Base-by-base conservation (phyloP, 176 grass and related monocot species). In the Aechmea fasciata region DNA sequence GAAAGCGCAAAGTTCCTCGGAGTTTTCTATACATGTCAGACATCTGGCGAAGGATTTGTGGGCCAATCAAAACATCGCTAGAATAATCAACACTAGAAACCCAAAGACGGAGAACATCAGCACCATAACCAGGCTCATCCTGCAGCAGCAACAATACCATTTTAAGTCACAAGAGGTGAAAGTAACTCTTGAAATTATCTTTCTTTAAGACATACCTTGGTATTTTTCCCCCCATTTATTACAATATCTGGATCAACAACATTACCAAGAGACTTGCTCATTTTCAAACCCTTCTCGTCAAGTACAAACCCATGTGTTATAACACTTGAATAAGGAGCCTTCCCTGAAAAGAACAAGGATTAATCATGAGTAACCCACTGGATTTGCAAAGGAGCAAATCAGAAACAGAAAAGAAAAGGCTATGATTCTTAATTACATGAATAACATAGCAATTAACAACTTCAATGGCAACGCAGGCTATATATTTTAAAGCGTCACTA, bases 181-280 rank as follows among this genome's bases (percentile, higher is more conserved):
- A 61, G 9, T 48, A 49, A 18, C 17, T 9, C 55, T 59, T 13
- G n/a, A 12, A 67, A 26, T 14, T 49, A 47, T 13, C 54, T 47
- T 41, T 22, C 53, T 48, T 77, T 17, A 59, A 66, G 19, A 86
- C 62, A 80, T 81, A 92, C 93, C 85, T 52, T 85, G 7, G 80
- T 59, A 78, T 97, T 89, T 86, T 90, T 96, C 11, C 93, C 93
- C 55, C 93, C 93, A 81, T 63, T 81, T 78, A 97, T 97, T 26
- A 97, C 73, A 78, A 70, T 85, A 78, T 85, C 78, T 17, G 93
- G 89, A 71, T 97, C 86, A 41, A 92, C 79, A 47, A 92, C 84
- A 63, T 97, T 97, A 76, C 93, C 93, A 69, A 86, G 77, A 71
- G 93, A 97, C 90, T 97, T 97, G 71, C 93, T 97, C 93, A 97